A percentile compares a stretch with the other conserved stretches of the same genome.
These are phyloP conservation scores for Scheffersomyces segobiensis DNA, from an alignment of 1,139 yeast species.

Conservation along the genomic window DNA sequence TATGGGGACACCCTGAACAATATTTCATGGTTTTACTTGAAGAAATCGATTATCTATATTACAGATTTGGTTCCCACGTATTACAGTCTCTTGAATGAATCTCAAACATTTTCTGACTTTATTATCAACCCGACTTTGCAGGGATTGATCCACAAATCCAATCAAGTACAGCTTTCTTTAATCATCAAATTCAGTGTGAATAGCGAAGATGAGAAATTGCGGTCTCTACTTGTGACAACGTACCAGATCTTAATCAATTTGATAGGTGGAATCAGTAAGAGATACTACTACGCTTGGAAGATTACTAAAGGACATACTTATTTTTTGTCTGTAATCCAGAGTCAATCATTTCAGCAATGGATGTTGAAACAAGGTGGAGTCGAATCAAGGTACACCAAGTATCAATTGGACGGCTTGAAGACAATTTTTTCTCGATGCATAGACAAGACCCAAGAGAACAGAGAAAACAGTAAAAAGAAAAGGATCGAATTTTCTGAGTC, in stretches of 20 bases:
- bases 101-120: constrained; percentile 38
- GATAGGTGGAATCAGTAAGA: constrained; percentile 9
- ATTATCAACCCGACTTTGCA: constrained; percentile 43
- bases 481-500: neutral
- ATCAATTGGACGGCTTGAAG: constrained; percentile 7
- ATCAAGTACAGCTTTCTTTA: constrained; percentile 32
- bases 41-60: constrained; percentile 29
- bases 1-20: constrained; percentile 30
- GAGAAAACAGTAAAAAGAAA: neutral
- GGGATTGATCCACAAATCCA: constrained; percentile 35
- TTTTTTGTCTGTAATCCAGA: constrained; percentile 7
- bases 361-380: constrained; percentile 5
- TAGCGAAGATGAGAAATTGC: constrained; percentile 8
- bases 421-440: neutral
- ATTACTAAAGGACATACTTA: constrained; percentile 8
- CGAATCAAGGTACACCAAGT: constrained; percentile 5
- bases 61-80: constrained; percentile 40
- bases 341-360: constrained; percentile 8
- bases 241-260: constrained; percentile 5
- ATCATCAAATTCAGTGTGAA: constrained; percentile 23
- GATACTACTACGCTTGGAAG: constrained; percentile 13
- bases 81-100: constrained; percentile 30
- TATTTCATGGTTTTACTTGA: constrained; percentile 33
- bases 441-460: neutral
- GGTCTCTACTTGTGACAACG: constrained; percentile 3